Base-by-base conservation (phyloP, 306 rosid genomes). In the Gastrolobium bilobum region DNA sequence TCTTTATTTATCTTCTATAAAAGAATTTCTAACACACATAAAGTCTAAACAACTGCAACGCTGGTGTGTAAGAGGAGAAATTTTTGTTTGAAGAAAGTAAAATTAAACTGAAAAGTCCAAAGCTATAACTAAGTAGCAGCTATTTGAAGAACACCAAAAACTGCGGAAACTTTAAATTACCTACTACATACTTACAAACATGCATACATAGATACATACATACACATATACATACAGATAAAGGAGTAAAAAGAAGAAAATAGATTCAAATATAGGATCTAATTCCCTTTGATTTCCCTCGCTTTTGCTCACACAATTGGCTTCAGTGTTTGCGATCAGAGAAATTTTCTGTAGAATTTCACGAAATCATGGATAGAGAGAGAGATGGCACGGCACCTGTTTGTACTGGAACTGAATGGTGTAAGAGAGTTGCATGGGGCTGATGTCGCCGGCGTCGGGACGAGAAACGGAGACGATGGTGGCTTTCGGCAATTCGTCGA, bases 361-460 rank as follows among this genome's bases (percentile, higher is more conserved):
- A 31, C n/a, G 47, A 78, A 69, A 78, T 81, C 58, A 76, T 30
- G 0, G 47, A 15, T 10, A 26, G 13, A 40, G 40, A 71, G 66
- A 35, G 52, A 69, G 13, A 52, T 40, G 46, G 66, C 2, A 33
- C 6, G 71, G 72, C 7, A 86, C 99, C 92, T 95, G 97, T 84
- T 90, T 93, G 83, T 93, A 93, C 64, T 91, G 93, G 64, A 93
- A 90, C 82, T 88, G 92, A 79, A 93, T 91, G 20, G 95, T 89
- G 83, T 95, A 93, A 38, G 99, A 87, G 69, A 95, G 96, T 47
- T 93, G 99, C 90, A 90, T 86, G 79, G 99, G 99, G 73, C 96
- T 95, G 62, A 95, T 84, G 69, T 95, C 99, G 60, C 87, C 80
- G 68, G 96, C 93, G 78, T 95, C 99, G 9, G 99, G 99, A 4